Conservation (phyloP, 2,329 filamentous ascomycete species). For the Trichophyton rubrum region DNA sequence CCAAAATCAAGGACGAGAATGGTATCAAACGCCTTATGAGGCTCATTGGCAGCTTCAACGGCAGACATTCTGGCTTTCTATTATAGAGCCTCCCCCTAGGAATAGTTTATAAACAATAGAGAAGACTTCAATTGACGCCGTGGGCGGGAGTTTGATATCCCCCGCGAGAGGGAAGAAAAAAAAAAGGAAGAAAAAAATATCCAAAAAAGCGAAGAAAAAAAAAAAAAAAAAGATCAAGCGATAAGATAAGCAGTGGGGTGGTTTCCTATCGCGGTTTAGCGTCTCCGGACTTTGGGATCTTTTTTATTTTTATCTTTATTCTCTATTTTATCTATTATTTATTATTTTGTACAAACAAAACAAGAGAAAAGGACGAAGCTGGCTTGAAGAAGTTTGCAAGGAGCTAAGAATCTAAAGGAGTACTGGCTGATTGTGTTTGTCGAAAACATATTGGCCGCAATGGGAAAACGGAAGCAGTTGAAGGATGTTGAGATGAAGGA, state of each 20-base stretch:
- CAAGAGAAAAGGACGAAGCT: neutral
- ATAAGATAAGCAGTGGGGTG: constrained; percentile 6
- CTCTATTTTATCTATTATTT: neutral
- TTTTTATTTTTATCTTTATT: neutral
- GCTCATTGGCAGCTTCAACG: constrained; percentile 16
- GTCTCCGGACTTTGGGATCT: neutral
- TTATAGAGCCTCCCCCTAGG: neutral
- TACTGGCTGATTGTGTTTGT: neutral
- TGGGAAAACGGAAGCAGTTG: constrained; percentile 41
- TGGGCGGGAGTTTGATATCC: constrained; percentile 5
- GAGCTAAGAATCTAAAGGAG: neutral
- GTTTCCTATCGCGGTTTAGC: constrained; percentile 9
- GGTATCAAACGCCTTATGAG: constrained; percentile 23
- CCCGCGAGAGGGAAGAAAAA: constrained; percentile 4
- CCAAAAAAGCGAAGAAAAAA: neutral
- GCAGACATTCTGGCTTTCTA: constrained; percentile 14
- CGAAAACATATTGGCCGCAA: constrained; percentile 18
- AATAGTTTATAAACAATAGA: neutral
- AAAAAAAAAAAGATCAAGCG: neutral
- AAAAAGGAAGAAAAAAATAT: neutral
- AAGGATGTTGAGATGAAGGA: constrained; percentile 34
- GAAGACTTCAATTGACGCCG: neutral
- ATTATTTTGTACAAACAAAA: neutral
- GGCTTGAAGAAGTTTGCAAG: no score
- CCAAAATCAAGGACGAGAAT: constrained; percentile 12